These are phyloP conservation scores for Fusarium pseudograminearum DNA, from an alignment of 2,329 filamentous ascomycete species.

Conservation along the genomic window DNA sequence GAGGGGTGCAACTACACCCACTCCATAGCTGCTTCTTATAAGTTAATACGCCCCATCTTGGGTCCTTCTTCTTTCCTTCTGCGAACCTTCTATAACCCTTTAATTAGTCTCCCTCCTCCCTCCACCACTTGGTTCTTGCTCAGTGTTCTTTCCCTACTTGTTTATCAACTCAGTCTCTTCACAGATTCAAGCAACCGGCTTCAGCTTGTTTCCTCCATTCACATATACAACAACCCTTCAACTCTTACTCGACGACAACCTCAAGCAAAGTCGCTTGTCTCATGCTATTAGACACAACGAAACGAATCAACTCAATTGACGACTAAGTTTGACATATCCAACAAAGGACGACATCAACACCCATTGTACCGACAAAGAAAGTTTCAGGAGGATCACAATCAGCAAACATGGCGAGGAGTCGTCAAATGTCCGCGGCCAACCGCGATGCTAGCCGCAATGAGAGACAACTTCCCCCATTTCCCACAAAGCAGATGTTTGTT, in stretches of 20 bases:
- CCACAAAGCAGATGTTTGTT: conserved; percentile 63
- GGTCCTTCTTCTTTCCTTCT: conserved; percentile 46
- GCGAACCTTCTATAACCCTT: conserved; percentile 46
- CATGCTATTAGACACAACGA: conserved; percentile 17
- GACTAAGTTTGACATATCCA: conserved; percentile 10
- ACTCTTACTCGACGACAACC: conserved; percentile 26
- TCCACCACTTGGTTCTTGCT: conserved; percentile 27
- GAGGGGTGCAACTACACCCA: conserved; percentile 43
- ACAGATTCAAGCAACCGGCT: conserved; percentile 2
- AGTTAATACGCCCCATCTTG: conserved; percentile 51
- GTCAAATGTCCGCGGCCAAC: conserved; percentile 41
- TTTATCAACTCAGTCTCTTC: conserved; percentile 14
- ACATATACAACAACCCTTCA: background rate
- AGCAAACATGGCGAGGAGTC: conserved; percentile 49
- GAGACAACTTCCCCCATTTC: conserved; percentile 52
- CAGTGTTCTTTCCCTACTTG: conserved; percentile 25
- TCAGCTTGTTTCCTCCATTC: conserved; percentile 7
- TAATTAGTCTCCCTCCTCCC: conserved; percentile 43
- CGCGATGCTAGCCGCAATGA: conserved; percentile 41
- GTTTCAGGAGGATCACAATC: conserved; percentile 25
- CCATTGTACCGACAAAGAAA: conserved; percentile 13
- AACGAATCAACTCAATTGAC: conserved; percentile 20
- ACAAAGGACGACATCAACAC: background rate
- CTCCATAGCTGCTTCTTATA: conserved; percentile 47
- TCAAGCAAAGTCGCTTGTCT: conserved; percentile 13